Evolutionary conservation across 176 grass and related monocot genomes (phyloP).

Genomic region (Juncus effusus): DNA sequence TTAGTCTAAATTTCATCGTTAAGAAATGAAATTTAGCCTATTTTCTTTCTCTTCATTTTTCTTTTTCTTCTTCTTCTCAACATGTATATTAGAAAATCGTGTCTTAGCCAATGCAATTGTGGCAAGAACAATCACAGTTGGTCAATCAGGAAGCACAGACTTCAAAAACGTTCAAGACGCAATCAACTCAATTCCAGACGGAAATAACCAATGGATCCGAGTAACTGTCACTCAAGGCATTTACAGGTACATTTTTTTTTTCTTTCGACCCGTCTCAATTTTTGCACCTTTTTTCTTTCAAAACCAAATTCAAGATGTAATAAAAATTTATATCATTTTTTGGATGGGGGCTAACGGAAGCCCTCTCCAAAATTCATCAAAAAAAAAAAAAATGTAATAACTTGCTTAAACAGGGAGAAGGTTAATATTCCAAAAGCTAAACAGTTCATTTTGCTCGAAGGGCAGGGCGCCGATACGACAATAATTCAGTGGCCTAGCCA

Average conservation of each 20-base stretch:
- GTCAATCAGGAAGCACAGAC: slow-evolving; percentile 16
- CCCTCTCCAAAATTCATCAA: no score
- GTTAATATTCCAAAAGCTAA: slow-evolving; percentile 16
- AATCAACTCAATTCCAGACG: slow-evolving; percentile 29
- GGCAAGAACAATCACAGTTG: slow-evolving; percentile 14
- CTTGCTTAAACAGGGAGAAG: slow-evolving; percentile 17
- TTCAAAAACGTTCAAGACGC: slow-evolving; percentile 28
- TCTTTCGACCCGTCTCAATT: no score
- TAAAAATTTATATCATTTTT: no score
- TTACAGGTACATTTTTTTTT: slow-evolving; percentile 25
- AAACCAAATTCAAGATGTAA: neutral
- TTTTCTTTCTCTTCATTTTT: slow-evolving; percentile 10
- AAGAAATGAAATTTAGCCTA: slow-evolving; percentile 5
- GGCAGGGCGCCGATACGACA: slow-evolving; percentile 5
- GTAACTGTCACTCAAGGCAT: slow-evolving; percentile 16
- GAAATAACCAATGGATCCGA: slow-evolving; percentile 25
- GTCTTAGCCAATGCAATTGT: slow-evolving; percentile 12
- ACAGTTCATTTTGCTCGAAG: slow-evolving; percentile 25
- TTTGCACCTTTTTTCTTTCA: neutral
- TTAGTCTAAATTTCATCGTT: neutral
- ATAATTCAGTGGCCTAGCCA: slow-evolving; percentile 24
- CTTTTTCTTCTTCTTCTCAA: slow-evolving; percentile 22
- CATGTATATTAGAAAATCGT: neutral
- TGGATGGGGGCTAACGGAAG: no score
- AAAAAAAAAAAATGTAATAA: no score